Percentiles rank a stretch among this genome's conserved stretches.
Evolutionary conservation across 176 grass and related monocot species (phyloP).

Genomic region (Avena insularis): DNA sequence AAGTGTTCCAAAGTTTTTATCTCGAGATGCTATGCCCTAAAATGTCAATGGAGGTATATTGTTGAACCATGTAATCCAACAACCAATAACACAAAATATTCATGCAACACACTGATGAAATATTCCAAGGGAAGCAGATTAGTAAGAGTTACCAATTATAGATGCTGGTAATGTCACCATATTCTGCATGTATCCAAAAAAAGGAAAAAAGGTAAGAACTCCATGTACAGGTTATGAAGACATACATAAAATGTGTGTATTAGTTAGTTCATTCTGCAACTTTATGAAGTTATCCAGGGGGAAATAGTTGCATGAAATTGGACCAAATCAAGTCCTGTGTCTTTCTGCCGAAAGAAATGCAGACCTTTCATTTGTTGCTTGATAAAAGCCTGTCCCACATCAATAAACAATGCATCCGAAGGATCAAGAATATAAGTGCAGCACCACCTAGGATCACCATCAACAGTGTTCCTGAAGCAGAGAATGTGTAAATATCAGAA

Average conservation of each 20-base stretch:
- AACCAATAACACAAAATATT: conserved; percentile 24
- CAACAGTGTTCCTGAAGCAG: conserved; percentile 90
- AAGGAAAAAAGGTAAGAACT: conserved; percentile 33
- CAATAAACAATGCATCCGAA: conserved; percentile 90
- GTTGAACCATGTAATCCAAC: background rate
- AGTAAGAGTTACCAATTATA: conserved; percentile 84
- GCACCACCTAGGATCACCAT: conserved; percentile 84
- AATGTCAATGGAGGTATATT: background rate
- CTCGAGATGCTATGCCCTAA: background rate
- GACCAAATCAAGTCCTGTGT: conserved; percentile 36
- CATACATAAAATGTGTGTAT: conserved; percentile 33
- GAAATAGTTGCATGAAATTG: background rate
- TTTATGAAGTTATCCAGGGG: conserved; percentile 25
- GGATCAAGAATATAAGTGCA: conserved; percentile 98
- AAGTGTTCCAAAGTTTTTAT: conserved; percentile 3
- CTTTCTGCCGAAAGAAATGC: conserved; percentile 30
- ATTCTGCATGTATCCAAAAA: conserved; percentile 70
- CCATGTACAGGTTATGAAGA: conserved; percentile 25
- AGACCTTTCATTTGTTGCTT: conserved; percentile 83
- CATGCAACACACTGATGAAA: background rate
- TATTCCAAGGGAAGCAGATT: conserved; percentile 38
- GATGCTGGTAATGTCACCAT: conserved; percentile 87
- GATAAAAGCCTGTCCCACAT: conserved; percentile 92
- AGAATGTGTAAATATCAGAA: conserved; percentile 16
- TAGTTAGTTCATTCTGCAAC: conserved; percentile 30